These are phyloP conservation scores for Raddia guianensis DNA, from an alignment of 176 grass and related monocot genomes.

Conservation along the genomic window DNA sequence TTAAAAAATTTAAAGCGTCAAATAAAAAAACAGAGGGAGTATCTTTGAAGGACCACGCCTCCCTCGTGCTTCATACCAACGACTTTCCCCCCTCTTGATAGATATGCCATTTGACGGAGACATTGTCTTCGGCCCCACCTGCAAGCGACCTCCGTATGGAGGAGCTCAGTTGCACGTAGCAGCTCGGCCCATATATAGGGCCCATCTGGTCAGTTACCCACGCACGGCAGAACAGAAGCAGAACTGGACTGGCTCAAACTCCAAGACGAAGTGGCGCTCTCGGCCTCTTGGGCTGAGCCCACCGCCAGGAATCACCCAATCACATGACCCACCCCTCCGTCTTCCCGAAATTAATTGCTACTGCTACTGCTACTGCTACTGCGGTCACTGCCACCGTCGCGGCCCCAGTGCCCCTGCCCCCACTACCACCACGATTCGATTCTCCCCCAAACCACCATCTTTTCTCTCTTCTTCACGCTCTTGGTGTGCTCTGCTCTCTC, in stretches of 20 bases:
- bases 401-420: too few species aligned
- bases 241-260: not conserved
- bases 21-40: too few species aligned
- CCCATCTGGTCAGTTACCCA: not conserved
- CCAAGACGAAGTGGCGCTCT: not conserved
- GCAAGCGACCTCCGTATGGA: not conserved
- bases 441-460: not conserved
- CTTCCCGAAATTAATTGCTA: constrained; percentile 4
- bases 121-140: constrained; percentile 16
- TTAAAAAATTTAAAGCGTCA: too few species aligned
- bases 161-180: not conserved
- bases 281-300: not conserved
- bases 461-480: not conserved
- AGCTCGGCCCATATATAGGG: accelerated
- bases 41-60: constrained; percentile 1
- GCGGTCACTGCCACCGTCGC: too few species aligned
- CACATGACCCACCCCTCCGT: not conserved
- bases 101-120: not conserved
- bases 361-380: not conserved
- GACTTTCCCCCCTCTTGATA: not conserved
- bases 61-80: constrained; percentile 31
- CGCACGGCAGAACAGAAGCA: not conserved
- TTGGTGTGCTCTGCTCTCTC: not conserved
- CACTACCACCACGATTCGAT: not conserved
- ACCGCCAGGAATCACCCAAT: not conserved